Evolutionary conservation across 192 early-diverging fungal species (phyloP).

Genomic region (Coemansia biformis): DNA sequence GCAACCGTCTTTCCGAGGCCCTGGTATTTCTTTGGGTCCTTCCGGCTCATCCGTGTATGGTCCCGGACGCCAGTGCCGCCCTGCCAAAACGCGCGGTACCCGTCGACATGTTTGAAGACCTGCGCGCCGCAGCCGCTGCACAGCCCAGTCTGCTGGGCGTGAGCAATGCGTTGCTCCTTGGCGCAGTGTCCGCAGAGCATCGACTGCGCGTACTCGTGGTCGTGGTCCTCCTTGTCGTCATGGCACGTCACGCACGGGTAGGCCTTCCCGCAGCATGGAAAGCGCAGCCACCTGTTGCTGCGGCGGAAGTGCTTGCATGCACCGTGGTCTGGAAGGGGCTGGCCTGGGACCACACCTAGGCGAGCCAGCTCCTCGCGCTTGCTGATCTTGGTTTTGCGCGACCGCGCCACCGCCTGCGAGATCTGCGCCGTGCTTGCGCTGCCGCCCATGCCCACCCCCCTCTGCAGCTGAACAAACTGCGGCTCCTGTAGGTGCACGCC

Average conservation of each 20-base stretch:
- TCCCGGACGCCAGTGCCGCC: slow-evolving; percentile 83
- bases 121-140: slow-evolving; percentile 60
- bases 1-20: slow-evolving; percentile 58
- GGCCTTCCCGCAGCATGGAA: slow-evolving; percentile 82
- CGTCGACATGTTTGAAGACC: slow-evolving; percentile 50
- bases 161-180: slow-evolving; percentile 63
- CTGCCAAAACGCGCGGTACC: slow-evolving; percentile 77
- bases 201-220: slow-evolving; percentile 62
- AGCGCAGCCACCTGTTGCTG: slow-evolving; percentile 86
- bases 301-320: slow-evolving; percentile 81
- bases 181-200: slow-evolving; percentile 85
- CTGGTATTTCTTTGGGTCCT: slow-evolving; percentile 62
- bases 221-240: slow-evolving; percentile 68
- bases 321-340: slow-evolving; percentile 72
- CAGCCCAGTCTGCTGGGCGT: slow-evolving; percentile 44
- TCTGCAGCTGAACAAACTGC: slow-evolving; percentile 51
- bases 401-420: slow-evolving; percentile 37
- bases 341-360: slow-evolving; percentile 65
- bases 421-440: slow-evolving; percentile 35
- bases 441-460: slow-evolving; percentile 30
- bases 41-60: slow-evolving; percentile 64
- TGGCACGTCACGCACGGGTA: slow-evolving; percentile 85
- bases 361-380: slow-evolving; percentile 52
- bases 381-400: slow-evolving; percentile 44
- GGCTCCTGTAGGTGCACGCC: slow-evolving; percentile 44